These are phyloP conservation scores for Cucumis hystrix DNA, from an alignment of 306 rosid species.

Conservation along the genomic window DNA sequence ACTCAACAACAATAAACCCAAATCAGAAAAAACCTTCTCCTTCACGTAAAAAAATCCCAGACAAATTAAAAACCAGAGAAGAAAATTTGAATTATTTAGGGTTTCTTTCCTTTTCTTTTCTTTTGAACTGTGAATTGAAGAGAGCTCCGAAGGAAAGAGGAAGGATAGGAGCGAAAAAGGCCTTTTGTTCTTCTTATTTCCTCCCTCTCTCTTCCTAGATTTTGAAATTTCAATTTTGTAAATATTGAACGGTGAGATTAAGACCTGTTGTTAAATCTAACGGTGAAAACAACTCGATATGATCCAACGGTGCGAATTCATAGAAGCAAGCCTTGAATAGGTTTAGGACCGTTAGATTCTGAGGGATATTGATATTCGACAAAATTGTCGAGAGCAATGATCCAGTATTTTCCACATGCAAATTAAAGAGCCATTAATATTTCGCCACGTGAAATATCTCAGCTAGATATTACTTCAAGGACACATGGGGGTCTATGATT, in stretches of 20 bases:
- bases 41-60: background rate
- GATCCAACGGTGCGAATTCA: slow-evolving; percentile 38
- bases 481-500: background rate
- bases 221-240: slow-evolving; percentile 90
- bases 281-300: slow-evolving; percentile 5
- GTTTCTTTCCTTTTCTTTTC: background rate
- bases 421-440: background rate
- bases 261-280: slow-evolving; percentile 14
- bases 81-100: slow-evolving; percentile 10
- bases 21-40: slow-evolving; percentile 20
- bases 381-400: background rate
- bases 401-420: background rate
- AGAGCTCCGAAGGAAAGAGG: slow-evolving; percentile 11
- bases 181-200: slow-evolving; percentile 35
- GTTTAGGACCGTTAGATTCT: slow-evolving; percentile 34
- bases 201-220: slow-evolving; percentile 89
- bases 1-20: slow-evolving; percentile 14
- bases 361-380: slow-evolving; percentile 11
- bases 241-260: slow-evolving; percentile 58
- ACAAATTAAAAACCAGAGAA: background rate
- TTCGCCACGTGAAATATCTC: background rate
- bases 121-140: slow-evolving; percentile 13
- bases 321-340: slow-evolving; percentile 17
- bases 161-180: slow-evolving; percentile 19
- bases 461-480: background rate